Conservation (phyloP, 495 filamentous ascomycete species). For the Aspergillus ellipticus region DNA sequence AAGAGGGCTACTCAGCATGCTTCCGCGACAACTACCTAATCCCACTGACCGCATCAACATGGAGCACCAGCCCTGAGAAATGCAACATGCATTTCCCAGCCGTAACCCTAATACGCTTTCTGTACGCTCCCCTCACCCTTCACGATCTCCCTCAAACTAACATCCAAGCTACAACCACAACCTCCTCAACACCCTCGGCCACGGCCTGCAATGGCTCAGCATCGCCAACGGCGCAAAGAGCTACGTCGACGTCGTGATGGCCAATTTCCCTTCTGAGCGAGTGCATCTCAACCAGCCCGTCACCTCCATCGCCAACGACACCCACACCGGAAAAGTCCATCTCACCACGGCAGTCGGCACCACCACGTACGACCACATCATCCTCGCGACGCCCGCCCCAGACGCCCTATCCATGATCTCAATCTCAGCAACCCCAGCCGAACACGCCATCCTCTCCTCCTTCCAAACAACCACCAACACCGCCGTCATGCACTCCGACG, state of each 20-base stretch:
- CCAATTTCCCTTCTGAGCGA: not conserved
- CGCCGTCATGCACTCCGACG: slow-evolving; percentile 4
- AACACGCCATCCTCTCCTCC: not conserved
- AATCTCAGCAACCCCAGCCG: not conserved
- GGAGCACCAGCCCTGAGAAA: slow-evolving; percentile 10
- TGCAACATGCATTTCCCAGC: slow-evolving; percentile 2
- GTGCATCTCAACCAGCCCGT: not conserved
- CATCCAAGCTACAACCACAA: slow-evolving; percentile 5
- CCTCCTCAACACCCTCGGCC: not conserved
- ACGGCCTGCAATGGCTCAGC: slow-evolving; percentile 1
- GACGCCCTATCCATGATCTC: slow-evolving; percentile 6
- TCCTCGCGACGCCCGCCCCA: slow-evolving; percentile 1
- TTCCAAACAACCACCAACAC: slow-evolving; percentile 3
- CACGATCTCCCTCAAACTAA: not conserved
- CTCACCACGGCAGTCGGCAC: not conserved
- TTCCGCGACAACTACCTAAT: slow-evolving; percentile 6
- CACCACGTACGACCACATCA: slow-evolving; percentile 3
- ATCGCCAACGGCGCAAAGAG: not conserved
- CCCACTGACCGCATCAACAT: slow-evolving; percentile 7
- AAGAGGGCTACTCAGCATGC: not conserved
- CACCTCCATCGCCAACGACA: not conserved
- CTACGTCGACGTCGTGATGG: slow-evolving; percentile 6
- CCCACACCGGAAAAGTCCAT: not conserved
- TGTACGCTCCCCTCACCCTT: not conserved
- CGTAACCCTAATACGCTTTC: not conserved